Evolutionary conservation across 208 protist genomes (phyloP).

Genomic region (Leishmania arabica): DNA sequence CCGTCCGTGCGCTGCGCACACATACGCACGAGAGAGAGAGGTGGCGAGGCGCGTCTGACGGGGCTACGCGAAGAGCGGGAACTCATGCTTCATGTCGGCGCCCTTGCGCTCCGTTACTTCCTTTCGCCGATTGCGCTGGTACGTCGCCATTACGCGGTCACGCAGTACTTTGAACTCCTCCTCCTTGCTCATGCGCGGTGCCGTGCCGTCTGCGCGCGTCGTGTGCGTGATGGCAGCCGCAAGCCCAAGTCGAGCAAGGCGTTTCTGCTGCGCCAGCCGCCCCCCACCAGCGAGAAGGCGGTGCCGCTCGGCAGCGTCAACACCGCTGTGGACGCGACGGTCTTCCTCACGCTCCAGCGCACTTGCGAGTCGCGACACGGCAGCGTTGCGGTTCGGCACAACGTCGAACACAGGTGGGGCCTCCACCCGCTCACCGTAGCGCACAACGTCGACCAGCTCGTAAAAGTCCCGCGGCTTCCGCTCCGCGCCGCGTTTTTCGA

Average conservation of each 20-base stretch:
- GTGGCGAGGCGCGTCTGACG: neutral
- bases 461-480: conserved; percentile 68
- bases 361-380: conserved; percentile 64
- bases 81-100: conserved; percentile 81
- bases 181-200: conserved; percentile 38
- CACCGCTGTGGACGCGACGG: neutral
- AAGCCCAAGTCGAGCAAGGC: conserved; percentile 67
- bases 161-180: conserved; percentile 81
- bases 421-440: conserved; percentile 84
- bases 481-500: neutral
- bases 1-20: neutral
- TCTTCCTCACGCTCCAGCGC: conserved; percentile 37
- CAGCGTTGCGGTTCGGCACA: conserved; percentile 67
- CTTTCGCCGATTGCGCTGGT: conserved; percentile 62
- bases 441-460: conserved; percentile 86
- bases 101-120: conserved; percentile 55
- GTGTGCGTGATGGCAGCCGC: conserved; percentile 43
- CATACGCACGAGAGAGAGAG: neutral
- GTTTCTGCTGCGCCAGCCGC: conserved; percentile 61
- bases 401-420: conserved; percentile 88
- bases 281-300: conserved; percentile 36
- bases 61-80: conserved; percentile 53
- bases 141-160: conserved; percentile 76
- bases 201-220: conserved; percentile 4
- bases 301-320: conserved; percentile 16